Percentiles rank a stretch among this genome's conserved stretches.
Evolutionary conservation across 371 early-diverging fungal genomes (phyloP).

Genomic region (Vittaforma corneae): DNA sequence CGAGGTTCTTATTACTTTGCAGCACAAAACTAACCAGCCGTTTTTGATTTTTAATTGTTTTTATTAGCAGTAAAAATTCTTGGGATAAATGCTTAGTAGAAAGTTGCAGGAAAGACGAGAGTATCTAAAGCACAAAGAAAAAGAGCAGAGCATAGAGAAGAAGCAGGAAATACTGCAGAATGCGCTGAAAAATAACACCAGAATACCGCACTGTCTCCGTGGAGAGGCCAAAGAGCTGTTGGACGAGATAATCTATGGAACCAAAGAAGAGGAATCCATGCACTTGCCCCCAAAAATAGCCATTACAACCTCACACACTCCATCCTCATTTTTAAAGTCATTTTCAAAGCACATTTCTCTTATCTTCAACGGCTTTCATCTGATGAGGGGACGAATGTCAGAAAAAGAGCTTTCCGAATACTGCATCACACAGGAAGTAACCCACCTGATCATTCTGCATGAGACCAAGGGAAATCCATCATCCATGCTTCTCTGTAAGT

Average conservation of each 20-base stretch:
- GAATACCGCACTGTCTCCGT: conserved; percentile 31
- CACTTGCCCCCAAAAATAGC: conserved; percentile 68
- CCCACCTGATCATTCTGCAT: conserved; percentile 83
- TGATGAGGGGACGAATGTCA: conserved; percentile 88
- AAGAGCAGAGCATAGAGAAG: conserved; percentile 26
- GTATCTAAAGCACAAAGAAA: conserved; percentile 14
- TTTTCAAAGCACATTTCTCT: conserved; percentile 94
- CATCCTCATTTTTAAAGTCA: conserved; percentile 75
- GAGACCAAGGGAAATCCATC: conserved; percentile 93
- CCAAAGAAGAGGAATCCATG: conserved; percentile 35
- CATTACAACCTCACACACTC: conserved; percentile 89
- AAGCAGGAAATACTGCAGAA: conserved; percentile 29
- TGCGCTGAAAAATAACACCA: conserved; percentile 15
- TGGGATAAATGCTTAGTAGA: conserved; percentile 7
- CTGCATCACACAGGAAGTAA: conserved; percentile 69
- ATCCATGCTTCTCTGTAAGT: conserved; percentile 81
- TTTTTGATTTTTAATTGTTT: too few relatives aligned
- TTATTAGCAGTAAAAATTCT: too few relatives aligned
- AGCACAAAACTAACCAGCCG: too few relatives aligned
- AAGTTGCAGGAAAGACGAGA: conserved; percentile 12
- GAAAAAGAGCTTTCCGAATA: conserved; percentile 66
- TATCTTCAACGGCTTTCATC: conserved; percentile 81
- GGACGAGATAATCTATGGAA: conserved; percentile 45
- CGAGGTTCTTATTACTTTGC: too few relatives aligned
- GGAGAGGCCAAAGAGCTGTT: conserved; percentile 34